A percentile compares a stretch with the other conserved stretches of the same genome.
phyloP scores from a whole-genome alignment of 129 eudicot genomes.

The Centrapalus pauciflorus region DNA sequence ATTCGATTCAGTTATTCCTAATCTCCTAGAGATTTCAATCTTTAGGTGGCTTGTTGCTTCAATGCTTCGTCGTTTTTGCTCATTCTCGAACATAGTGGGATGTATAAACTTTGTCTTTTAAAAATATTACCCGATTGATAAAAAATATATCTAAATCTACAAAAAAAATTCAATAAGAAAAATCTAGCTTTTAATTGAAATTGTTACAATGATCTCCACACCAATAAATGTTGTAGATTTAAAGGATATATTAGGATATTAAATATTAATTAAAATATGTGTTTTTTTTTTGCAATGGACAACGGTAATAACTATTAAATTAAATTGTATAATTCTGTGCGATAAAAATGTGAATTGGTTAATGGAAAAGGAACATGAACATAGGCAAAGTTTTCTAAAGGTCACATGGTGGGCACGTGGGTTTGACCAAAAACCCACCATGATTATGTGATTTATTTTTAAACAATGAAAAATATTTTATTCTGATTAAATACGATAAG shows the following conservation, averaged over 20 bases:
- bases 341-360: not conserved
- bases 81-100: no score
- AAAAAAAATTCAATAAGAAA: no score
- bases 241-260: conserved; percentile 23
- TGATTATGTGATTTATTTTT: conserved; percentile 9
- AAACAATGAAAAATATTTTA: not conserved
- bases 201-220: no score
- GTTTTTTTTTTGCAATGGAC: conserved; percentile 1
- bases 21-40: no score
- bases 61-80: no score
- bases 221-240: conserved; percentile 25
- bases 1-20: no score
- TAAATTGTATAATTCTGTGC: not conserved
- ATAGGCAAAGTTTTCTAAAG: conserved; percentile 16
- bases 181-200: no score
- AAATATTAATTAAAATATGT: not conserved
- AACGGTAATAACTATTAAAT: conserved; percentile 16
- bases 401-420: conserved; percentile 39
- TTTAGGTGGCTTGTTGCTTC: no score
- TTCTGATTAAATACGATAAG: not conserved
- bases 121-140: no score
- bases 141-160: no score
- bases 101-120: no score
- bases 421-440: conserved; percentile 32
- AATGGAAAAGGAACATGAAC: conserved; percentile 27